Percentiles rank a stretch among this genome's conserved stretches.
These are phyloP conservation scores for Silene vulgaris DNA, from an alignment of 179 eudicot species.

Conservation along the genomic window DNA sequence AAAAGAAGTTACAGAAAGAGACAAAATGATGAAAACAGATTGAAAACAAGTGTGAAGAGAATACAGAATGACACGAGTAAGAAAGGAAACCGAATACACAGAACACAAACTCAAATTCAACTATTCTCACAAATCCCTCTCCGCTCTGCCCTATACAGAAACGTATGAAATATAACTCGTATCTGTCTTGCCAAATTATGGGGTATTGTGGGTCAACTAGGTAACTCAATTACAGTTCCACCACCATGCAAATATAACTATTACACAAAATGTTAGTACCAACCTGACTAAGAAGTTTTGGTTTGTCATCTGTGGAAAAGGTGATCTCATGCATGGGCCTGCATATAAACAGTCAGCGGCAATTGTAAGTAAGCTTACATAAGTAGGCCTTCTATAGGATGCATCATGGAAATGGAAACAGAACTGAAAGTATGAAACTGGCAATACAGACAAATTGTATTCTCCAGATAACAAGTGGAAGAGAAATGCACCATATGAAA, in stretches of 20 bases:
- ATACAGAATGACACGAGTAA: not conserved
- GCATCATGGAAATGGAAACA: not conserved
- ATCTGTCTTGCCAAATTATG: slow-evolving; percentile 1
- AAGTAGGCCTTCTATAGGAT: not conserved
- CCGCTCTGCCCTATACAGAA: not conserved
- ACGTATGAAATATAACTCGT: not conserved
- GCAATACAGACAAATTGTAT: not conserved
- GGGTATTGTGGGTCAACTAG: not conserved
- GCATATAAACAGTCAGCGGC: slow-evolving; percentile 29
- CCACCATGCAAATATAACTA: not conserved
- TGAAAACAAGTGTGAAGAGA: not conserved
- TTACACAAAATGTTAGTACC: slow-evolving; percentile 9
- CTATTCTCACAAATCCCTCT: not conserved
- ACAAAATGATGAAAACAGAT: no score
- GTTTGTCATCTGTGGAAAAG: slow-evolving; percentile 76
- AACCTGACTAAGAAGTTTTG: slow-evolving; percentile 87
- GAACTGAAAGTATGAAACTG: not conserved
- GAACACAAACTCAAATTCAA: not conserved
- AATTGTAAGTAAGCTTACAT: slow-evolving; percentile 22
- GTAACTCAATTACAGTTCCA: not conserved
- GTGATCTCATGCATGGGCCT: slow-evolving; percentile 95
- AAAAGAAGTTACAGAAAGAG: not conserved
- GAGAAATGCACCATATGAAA: slow-evolving; percentile 2
- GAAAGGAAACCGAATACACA: not conserved
- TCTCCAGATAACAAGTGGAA: slow-evolving; percentile 1